Percentiles rank a stretch among this genome's conserved stretches.
Conservation (phyloP, 2,329 filamentous ascomycete species). For the Coniochaeta hoffmannii region DNA sequence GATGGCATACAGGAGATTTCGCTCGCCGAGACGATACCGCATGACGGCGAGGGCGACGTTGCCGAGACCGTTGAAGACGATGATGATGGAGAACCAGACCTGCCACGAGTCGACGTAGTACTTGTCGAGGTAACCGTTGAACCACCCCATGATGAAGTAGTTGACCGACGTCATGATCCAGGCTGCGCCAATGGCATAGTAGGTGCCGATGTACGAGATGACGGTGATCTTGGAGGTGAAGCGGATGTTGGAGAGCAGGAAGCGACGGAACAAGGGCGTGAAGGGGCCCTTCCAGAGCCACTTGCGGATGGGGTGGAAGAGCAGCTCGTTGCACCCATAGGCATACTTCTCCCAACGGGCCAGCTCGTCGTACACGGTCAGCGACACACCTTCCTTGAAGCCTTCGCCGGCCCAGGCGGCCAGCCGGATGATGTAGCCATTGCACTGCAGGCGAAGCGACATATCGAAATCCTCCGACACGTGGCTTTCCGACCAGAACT, state of each 20-base stretch:
- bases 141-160: constrained; percentile 72
- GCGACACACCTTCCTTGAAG: constrained; percentile 76
- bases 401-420: constrained; percentile 68
- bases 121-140: constrained; percentile 69
- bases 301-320: constrained; percentile 69
- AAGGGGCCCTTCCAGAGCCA: constrained; percentile 71
- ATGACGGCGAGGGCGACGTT: constrained; percentile 66
- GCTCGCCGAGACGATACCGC: constrained; percentile 63
- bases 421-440: constrained; percentile 65
- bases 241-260: constrained; percentile 66
- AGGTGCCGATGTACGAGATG: constrained; percentile 70
- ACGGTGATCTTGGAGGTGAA: constrained; percentile 71
- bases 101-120: constrained; percentile 75
- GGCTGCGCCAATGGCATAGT: constrained; percentile 70
- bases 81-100: constrained; percentile 73
- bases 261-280: constrained; percentile 68
- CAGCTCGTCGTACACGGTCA: constrained; percentile 79
- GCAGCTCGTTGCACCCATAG: constrained; percentile 74
- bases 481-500: constrained; percentile 75
- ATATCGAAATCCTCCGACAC: constrained; percentile 80
- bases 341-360: constrained; percentile 84
- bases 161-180: constrained; percentile 68
- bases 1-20: constrained; percentile 46
- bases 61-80: constrained; percentile 69
- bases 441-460: constrained; percentile 67